phyloP scores from a whole-genome alignment of 2,329 filamentous ascomycete genomes.

The Ceratocystis harringtonii region DNA sequence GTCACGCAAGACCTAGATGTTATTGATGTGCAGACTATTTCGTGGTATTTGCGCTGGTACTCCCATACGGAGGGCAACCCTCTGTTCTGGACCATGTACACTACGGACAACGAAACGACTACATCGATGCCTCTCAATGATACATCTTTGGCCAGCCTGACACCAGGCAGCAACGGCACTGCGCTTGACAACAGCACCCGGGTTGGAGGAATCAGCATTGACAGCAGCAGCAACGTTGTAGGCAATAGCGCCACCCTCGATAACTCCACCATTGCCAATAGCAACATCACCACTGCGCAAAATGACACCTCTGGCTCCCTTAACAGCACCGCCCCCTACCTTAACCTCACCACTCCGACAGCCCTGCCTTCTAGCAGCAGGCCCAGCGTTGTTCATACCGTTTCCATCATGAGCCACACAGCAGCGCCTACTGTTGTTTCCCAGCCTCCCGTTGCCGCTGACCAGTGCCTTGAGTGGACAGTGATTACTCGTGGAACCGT shows the following conservation, averaged over 20 bases:
- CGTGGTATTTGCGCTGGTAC: slow-evolving; percentile 17
- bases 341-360: slow-evolving; percentile 1
- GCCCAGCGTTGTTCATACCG: neutral
- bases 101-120: slow-evolving; percentile 10
- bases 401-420: neutral
- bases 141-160: neutral
- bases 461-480: slow-evolving; percentile 16
- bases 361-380: neutral
- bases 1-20: slow-evolving; percentile 13
- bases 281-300: neutral
- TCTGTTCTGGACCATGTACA: slow-evolving; percentile 17
- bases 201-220: neutral
- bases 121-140: slow-evolving; percentile 11
- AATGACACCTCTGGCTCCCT: neutral
- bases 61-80: slow-evolving; percentile 12
- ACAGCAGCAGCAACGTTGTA: neutral
- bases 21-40: slow-evolving; percentile 15
- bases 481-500: slow-evolving; percentile 16
- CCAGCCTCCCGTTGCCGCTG: neutral
- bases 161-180: neutral
- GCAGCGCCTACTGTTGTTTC: neutral
- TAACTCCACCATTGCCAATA: neutral
- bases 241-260: neutral
- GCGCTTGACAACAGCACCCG: neutral
- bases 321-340: slow-evolving; percentile 4